phyloP scores from a whole-genome alignment of 305 asterid genomes.

The Salvia sclarea region DNA sequence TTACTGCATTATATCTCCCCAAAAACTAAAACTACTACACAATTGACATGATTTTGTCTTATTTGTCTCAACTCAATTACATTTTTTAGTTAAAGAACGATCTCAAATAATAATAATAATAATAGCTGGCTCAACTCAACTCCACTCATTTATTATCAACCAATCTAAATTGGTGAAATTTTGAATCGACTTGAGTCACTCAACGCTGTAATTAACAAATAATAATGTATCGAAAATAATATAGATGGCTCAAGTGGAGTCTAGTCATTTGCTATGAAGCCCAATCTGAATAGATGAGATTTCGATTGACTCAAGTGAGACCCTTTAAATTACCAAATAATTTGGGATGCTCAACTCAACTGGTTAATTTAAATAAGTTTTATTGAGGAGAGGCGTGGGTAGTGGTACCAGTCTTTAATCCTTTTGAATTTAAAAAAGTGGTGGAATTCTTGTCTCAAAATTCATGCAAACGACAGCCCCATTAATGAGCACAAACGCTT shows the following conservation, averaged over 20 bases:
- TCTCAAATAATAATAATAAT: background rate
- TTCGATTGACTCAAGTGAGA: too few relatives aligned
- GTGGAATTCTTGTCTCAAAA: conserved; percentile 24
- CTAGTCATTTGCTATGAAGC: too few relatives aligned
- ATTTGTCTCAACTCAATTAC: background rate
- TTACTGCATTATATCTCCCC: conserved; percentile 36
- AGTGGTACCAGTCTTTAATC: conserved; percentile 5
- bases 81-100: background rate
- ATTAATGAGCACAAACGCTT: conserved; percentile 46
- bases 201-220: too few relatives aligned
- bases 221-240: too few relatives aligned
- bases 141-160: too few relatives aligned
- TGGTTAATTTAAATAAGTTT: too few relatives aligned
- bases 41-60: background rate
- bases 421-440: background rate
- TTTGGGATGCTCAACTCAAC: background rate
- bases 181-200: too few relatives aligned
- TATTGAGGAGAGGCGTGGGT: background rate
- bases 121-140: too few relatives aligned
- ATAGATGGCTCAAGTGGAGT: too few relatives aligned
- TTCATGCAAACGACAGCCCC: conserved; percentile 30
- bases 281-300: too few relatives aligned
- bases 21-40: conserved; percentile 8
- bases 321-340: too few relatives aligned
- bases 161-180: too few relatives aligned